These are phyloP conservation scores for Annulohypoxylon truncatum DNA, from an alignment of 2,329 filamentous ascomycete genomes.

Conservation along the genomic window DNA sequence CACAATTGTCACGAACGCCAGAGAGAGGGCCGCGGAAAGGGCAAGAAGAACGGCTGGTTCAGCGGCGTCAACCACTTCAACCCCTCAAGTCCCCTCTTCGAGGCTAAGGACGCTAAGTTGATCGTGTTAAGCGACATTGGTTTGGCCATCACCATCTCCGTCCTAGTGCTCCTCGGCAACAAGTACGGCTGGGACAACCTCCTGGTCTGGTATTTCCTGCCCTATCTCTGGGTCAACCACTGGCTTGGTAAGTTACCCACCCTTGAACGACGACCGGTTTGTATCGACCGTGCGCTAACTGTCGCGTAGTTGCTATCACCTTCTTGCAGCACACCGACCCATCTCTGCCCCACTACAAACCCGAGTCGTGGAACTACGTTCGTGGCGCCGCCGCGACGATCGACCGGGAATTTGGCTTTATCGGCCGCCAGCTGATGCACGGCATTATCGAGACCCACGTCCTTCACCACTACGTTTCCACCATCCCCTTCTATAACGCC, in stretches of 20 bases:
- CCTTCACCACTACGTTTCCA: slow-evolving; percentile 96
- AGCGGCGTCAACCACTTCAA: slow-evolving; percentile 95
- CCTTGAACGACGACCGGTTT: background rate
- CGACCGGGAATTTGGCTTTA: slow-evolving; percentile 96
- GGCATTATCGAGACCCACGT: slow-evolving; percentile 98
- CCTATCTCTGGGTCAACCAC: slow-evolving; percentile 98
- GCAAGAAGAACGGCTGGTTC: slow-evolving; percentile 85
- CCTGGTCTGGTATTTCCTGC: slow-evolving; percentile 92
- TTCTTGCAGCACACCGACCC: slow-evolving; percentile 98
- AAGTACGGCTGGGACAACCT: slow-evolving; percentile 88
- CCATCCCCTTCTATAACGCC: slow-evolving; percentile 96
- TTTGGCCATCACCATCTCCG: slow-evolving; percentile 69
- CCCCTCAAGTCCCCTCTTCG: slow-evolving; percentile 88
- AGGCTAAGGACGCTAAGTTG: slow-evolving; percentile 88
- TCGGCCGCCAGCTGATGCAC: slow-evolving; percentile 90
- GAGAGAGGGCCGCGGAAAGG: slow-evolving; percentile 90
- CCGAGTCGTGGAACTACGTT: slow-evolving; percentile 89
- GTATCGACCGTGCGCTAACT: slow-evolving; percentile 44
- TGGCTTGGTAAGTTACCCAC: slow-evolving; percentile 83
- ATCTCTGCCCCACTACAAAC: slow-evolving; percentile 89
- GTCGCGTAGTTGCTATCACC: slow-evolving; percentile 89
- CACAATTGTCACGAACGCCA: slow-evolving; percentile 95
- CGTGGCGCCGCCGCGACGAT: slow-evolving; percentile 95
- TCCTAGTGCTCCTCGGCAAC: slow-evolving; percentile 76
- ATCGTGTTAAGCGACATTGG: slow-evolving; percentile 90